Base-by-base conservation (phyloP, 139 green algal genomes). In the Pycnococcus provasolii region DNA sequence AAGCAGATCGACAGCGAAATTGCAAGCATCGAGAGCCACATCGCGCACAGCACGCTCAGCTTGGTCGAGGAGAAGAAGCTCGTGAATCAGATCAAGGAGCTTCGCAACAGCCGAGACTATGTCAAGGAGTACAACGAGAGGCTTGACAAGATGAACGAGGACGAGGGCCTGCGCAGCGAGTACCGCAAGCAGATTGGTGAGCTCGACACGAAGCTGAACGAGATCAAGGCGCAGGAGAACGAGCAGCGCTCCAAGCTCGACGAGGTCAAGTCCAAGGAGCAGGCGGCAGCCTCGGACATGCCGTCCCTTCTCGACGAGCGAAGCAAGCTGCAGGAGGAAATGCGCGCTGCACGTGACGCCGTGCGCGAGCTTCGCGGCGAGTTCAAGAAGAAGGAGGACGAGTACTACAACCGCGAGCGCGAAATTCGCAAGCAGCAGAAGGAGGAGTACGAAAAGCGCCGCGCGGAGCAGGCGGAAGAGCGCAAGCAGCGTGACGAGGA, bases 1-100 rank as follows among this genome's bases (percentile, higher is more conserved):
- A 79, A 85, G 57, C 42, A 81, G 39, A 82, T 88, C 51, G 82
- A 88, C 59, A 68, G 77, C 53, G 75, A 84, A 72, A 76, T 88
- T 3, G 13, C 48, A 5, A 72, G 72, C 7, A 51, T 86, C 4
- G 80, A 88, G 63, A 50, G 79, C 60, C 65, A 69, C 39, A 70
- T 84, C 64, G 40, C 57, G 43, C 82, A 88, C 73, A 81, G 73
- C 53, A 79, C 71, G 15, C 62, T 85, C 60, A 58, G 73, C 6
- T 62, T 86, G 47, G 50, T 65, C 42, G 82, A 88, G 63, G 82
- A 88, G 76, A 84, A 84, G 67, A 76, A 77, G 64, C 52, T 80
- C 11, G 45, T 88, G 5, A 53, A 70, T 1, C 66, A 85, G 65
- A 81, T 86, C 54, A 80, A 79, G 54, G 53, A 79, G n/a, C 64